These are phyloP conservation scores for Corylus heterophylla DNA, from an alignment of 306 rosid genomes.

Conservation along the genomic window DNA sequence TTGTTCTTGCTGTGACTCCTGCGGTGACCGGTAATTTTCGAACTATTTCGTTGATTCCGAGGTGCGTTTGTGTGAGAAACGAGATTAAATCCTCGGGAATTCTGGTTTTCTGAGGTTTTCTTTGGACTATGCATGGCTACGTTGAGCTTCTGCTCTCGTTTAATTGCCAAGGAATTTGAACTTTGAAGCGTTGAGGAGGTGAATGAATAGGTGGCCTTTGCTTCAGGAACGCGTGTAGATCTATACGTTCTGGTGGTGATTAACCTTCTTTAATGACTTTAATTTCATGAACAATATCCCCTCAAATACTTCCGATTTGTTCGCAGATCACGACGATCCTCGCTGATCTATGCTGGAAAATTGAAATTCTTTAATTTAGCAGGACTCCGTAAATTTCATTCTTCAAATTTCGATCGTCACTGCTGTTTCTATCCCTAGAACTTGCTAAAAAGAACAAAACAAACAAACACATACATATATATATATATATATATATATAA, in stretches of 20 bases:
- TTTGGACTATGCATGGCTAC: neutral
- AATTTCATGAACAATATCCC: neutral
- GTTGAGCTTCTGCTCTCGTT: neutral
- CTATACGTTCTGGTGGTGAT: neutral
- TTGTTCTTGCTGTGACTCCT: neutral
- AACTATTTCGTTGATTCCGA: neutral
- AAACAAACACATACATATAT: too few relatives aligned
- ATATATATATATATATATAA: too few relatives aligned
- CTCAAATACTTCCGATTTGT: neutral
- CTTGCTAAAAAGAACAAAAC: neutral
- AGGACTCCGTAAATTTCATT: neutral
- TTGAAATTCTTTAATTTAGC: neutral
- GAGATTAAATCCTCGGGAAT: neutral
- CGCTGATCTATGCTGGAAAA: neutral
- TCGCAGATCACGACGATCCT: neutral
- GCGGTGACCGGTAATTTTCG: neutral
- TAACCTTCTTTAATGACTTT: neutral
- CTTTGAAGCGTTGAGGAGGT: neutral
- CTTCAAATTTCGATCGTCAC: neutral
- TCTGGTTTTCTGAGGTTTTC: neutral
- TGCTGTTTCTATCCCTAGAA: neutral
- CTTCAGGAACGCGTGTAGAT: neutral
- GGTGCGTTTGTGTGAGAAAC: neutral
- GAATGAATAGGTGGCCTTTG: neutral
- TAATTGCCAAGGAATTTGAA: neutral